Percentiles rank a stretch among this genome's conserved stretches.
These are phyloP conservation scores for Picea sitchensis DNA, from an alignment of 75 land plant genomes.

Conservation along the genomic window DNA sequence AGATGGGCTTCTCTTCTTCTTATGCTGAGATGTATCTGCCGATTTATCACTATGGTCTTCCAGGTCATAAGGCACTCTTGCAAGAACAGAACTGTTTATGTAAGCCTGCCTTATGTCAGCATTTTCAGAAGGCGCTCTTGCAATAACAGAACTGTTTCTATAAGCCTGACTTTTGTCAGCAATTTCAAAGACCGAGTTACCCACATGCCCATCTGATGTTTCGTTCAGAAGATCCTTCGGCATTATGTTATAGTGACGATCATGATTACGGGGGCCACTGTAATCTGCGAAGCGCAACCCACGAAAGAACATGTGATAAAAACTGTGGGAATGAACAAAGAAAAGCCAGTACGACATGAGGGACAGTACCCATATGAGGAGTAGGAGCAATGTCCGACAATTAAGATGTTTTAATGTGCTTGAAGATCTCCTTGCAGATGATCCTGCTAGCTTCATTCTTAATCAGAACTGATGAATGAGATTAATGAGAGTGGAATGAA, in stretches of 20 bases:
- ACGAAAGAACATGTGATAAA: background rate
- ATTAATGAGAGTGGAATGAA: too few relatives aligned
- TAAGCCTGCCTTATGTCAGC: background rate
- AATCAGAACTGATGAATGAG: too few relatives aligned
- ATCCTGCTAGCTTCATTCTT: too few relatives aligned
- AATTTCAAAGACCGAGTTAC: background rate
- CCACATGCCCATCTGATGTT: background rate
- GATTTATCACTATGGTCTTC: background rate
- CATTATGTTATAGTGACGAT: background rate
- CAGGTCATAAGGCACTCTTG: background rate
- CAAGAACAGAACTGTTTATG: background rate
- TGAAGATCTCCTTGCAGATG: too few relatives aligned
- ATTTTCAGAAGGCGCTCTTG: background rate
- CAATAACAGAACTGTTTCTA: background rate
- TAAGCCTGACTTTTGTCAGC: background rate
- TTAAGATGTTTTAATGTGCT: too few relatives aligned
- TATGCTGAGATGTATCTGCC: background rate
- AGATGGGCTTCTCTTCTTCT: slow-evolving; percentile 10
- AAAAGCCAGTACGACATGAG: background rate
- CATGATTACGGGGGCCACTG: background rate
- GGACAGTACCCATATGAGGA: background rate
- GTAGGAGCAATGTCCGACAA: too few relatives aligned
- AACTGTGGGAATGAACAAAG: background rate
- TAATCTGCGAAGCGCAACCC: background rate
- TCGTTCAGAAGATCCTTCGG: background rate